phyloP scores from a whole-genome alignment of 441 rosid species.

The Euphorbia celastroides region DNA sequence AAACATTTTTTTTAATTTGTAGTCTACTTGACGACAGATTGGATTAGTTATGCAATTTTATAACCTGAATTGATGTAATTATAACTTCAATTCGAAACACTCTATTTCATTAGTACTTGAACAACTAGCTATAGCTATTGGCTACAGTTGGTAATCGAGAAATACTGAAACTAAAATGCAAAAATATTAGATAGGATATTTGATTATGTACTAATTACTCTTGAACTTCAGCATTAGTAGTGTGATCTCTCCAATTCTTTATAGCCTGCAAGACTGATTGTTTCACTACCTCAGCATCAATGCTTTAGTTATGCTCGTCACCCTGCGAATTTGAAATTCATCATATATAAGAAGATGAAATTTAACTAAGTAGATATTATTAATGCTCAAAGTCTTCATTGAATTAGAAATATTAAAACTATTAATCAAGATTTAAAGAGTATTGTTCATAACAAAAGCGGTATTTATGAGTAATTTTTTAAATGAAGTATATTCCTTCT shows the following conservation, averaged over 20 bases:
- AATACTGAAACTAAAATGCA: neutral
- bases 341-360: neutral
- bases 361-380: neutral
- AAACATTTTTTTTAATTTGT: too few species aligned
- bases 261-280: conserved; percentile 59
- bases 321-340: conserved; percentile 20
- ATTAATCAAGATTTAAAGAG: neutral
- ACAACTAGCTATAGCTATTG: neutral
- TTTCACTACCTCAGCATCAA: conserved; percentile 62
- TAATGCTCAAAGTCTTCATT: neutral
- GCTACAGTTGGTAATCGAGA: neutral
- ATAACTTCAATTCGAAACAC: neutral
- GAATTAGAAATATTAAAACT: too few species aligned
- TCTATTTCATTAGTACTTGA: neutral
- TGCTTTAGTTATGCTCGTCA: conserved; percentile 27
- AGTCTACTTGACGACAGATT: too few species aligned
- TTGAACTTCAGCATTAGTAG: conserved; percentile 1
- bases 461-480: neutral
- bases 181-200: neutral
- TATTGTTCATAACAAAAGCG: neutral
- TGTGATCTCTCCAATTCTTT: conserved; percentile 49
- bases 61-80: too few species aligned
- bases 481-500: neutral
- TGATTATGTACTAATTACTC: neutral
- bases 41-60: too few species aligned